phyloP scores from a whole-genome alignment of 495 filamentous ascomycete genomes.

The Podospora anserina region DNA sequence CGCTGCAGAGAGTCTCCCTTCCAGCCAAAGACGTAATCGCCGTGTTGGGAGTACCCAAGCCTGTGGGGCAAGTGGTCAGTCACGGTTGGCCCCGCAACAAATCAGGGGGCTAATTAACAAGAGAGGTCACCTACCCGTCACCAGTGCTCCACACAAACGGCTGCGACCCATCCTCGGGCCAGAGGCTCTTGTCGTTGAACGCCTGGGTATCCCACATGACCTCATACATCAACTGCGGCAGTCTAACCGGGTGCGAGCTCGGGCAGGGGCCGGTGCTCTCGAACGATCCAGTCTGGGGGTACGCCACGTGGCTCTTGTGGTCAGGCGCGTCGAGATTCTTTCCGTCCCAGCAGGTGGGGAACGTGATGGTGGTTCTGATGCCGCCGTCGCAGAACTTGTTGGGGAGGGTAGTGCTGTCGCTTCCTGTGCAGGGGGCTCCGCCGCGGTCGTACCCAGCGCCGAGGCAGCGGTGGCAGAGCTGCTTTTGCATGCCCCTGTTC shows the following conservation, averaged over 20 bases:
- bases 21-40: conserved; percentile 77
- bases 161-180: conserved; percentile 23
- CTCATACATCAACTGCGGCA: conserved; percentile 64
- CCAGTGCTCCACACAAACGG: conserved; percentile 28
- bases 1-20: conserved; percentile 49
- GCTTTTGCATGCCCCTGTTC: conserved; percentile 29
- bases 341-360: conserved; percentile 54
- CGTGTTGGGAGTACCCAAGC: conserved; percentile 49
- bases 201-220: conserved; percentile 50
- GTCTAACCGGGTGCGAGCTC: conserved; percentile 55
- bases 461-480: conserved; percentile 47
- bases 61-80: conserved; percentile 4
- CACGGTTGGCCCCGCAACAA: neutral
- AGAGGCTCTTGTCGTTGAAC: conserved; percentile 40
- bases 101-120: neutral
- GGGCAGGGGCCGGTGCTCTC: conserved; percentile 55
- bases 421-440: conserved; percentile 47
- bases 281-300: conserved; percentile 45
- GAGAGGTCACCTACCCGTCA: neutral
- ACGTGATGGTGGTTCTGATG: conserved; percentile 46
- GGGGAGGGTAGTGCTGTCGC: conserved; percentile 44
- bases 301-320: conserved; percentile 56
- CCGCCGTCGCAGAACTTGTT: conserved; percentile 40
- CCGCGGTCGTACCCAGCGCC: conserved; percentile 40
- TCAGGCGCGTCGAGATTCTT: conserved; percentile 32